Evolutionary conservation across 768 basidiomycete species (phyloP), one percentile per base, ranked within the genome.

Genomic region (Tulasnella sp.): DNA sequence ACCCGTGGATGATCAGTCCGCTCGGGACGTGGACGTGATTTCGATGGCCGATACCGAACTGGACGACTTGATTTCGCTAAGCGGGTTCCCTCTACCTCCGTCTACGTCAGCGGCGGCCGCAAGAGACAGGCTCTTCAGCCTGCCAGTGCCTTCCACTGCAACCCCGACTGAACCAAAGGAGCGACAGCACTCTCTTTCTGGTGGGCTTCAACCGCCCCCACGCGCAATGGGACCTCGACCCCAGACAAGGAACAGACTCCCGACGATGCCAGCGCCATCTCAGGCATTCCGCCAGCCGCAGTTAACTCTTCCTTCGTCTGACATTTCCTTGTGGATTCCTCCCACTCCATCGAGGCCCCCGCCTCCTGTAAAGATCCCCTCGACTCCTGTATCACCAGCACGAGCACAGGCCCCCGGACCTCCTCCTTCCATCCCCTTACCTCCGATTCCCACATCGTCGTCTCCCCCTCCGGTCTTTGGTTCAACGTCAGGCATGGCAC

Each of bases 71-170:
- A 45, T 76, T 25, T 76, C 75, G 15, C 38, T 76, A 25, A 76
- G 75, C 17, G 49, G 67, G 1, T 76, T 76, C 68, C 75, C 75
- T 36, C 34, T 68, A 11, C 75, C 75, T 22, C 75, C 75, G 25
- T 76, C 68, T 22, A 64, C 58, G 25, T 25, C 58, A 49, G 45
- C 45, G 29, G 12, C 14, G 12, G n/a, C 58, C 14, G 29, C 45
- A 39, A 74, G n/a, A 11, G 40, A 72, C 38, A 39, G 71, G 7
- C 69, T 70, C 69, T 38, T 70, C 31, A 45, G 31, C 71, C 71
- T 45, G 4, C 71, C 71, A 36, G 71, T 39, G 3, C n/a, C 36
- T 12, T 25, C 58, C 12, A 64, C 31, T 29, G 1, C 58, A 31
- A 15, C 29, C 12, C 25, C 31, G n/a, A 12, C 58, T 12, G 58